These are phyloP conservation scores for Tarenaya hassleriana DNA, from an alignment of 345 rosid species.

Conservation along the genomic window DNA sequence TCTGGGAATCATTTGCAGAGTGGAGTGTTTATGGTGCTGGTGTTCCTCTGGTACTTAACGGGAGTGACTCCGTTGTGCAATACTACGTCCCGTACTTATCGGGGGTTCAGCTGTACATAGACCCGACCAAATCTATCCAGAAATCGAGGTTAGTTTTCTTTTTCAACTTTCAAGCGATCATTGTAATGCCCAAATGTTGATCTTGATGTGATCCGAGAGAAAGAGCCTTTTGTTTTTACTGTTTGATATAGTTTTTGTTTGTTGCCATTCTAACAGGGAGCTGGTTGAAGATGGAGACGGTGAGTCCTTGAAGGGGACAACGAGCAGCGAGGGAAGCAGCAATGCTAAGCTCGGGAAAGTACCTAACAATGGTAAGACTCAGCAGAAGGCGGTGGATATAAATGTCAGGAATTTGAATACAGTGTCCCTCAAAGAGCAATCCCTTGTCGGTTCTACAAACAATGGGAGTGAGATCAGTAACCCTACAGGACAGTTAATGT, in stretches of 20 bases:
- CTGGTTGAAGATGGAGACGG: conserved; percentile 67
- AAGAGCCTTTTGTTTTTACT: not conserved
- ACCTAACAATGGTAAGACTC: conserved; percentile 29
- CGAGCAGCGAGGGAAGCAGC: conserved; percentile 62
- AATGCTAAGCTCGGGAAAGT: conserved; percentile 39
- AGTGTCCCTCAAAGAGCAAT: conserved; percentile 38
- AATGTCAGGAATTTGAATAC: conserved; percentile 40
- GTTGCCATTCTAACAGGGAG: conserved; percentile 34
- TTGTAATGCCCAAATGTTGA: not conserved
- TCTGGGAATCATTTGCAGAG: conserved; percentile 82
- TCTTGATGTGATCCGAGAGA: not conserved
- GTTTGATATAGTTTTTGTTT: conserved; percentile 2
- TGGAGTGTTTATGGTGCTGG: conserved; percentile 98
- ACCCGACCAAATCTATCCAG: conserved; percentile 29
- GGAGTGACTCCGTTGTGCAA: conserved; percentile 66
- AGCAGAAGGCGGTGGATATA: conserved; percentile 27
- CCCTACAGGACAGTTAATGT: conserved; percentile 45
- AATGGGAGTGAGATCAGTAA: conserved; percentile 53
- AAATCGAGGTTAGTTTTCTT: conserved; percentile 44
- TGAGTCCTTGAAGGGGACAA: conserved; percentile 48
- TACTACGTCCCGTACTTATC: conserved; percentile 92
- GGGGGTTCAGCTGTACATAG: conserved; percentile 74
- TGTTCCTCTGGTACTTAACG: conserved; percentile 68
- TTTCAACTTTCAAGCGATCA: not conserved
- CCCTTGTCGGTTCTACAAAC: conserved; percentile 42